Evolutionary conservation across 306 rosid species (phyloP).

Genomic region (Crotalaria pallida): DNA sequence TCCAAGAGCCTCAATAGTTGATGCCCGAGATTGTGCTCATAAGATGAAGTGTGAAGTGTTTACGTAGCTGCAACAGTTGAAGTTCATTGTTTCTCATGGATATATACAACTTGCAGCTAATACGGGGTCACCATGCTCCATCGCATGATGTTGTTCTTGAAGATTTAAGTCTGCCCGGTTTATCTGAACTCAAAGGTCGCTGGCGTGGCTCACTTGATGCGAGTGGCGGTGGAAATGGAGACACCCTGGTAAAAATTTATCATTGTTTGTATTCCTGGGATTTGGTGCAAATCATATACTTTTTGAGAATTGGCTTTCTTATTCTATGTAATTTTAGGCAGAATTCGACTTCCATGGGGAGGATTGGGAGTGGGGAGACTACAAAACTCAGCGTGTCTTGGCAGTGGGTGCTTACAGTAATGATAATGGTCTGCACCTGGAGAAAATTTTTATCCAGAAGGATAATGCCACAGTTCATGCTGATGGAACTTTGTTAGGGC

Average conservation of each 20-base stretch:
- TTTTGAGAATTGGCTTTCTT: slow-evolving; percentile 26
- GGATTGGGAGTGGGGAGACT: slow-evolving; percentile 96
- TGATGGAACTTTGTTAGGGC: slow-evolving; percentile 89
- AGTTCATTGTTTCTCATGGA: neutral
- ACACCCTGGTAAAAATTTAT: slow-evolving; percentile 64
- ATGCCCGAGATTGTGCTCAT: slow-evolving; percentile 22
- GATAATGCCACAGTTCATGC: slow-evolving; percentile 95
- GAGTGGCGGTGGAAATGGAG: slow-evolving; percentile 96
- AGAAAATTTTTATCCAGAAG: slow-evolving; percentile 68
- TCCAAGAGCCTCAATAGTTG: slow-evolving; percentile 1
- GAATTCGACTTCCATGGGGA: slow-evolving; percentile 92
- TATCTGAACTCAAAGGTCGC: slow-evolving; percentile 78
- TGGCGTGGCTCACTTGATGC: slow-evolving; percentile 96
- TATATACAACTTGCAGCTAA: slow-evolving; percentile 47
- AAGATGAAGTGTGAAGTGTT: slow-evolving; percentile 3
- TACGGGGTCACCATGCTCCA: slow-evolving; percentile 46
- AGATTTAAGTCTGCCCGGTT: slow-evolving; percentile 72
- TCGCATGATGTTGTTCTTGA: slow-evolving; percentile 58
- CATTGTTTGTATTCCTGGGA: slow-evolving; percentile 19
- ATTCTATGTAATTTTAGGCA: slow-evolving; percentile 52
- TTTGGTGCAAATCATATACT: slow-evolving; percentile 21
- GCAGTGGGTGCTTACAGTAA: slow-evolving; percentile 86
- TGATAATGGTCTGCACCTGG: slow-evolving; percentile 69
- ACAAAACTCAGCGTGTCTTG: slow-evolving; percentile 72
- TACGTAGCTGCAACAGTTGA: neutral